phyloP scores from a whole-genome alignment of 202 grass and related monocot species.

The Zizania palustris region DNA sequence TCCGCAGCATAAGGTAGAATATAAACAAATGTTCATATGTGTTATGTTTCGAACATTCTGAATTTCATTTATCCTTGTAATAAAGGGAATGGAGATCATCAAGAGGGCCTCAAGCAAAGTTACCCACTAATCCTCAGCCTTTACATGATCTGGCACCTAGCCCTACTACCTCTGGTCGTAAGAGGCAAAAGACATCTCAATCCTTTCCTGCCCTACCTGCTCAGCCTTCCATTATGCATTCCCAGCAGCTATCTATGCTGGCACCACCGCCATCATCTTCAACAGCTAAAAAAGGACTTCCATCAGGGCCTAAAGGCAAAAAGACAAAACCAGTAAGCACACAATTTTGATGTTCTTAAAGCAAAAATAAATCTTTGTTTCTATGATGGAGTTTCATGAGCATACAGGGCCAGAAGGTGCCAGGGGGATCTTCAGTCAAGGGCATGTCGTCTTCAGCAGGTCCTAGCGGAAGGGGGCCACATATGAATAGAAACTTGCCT shows the following conservation, averaged over 20 bases:
- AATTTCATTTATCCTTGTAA: conserved; percentile 23
- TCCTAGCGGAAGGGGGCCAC: conserved; percentile 65
- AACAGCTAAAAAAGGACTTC: conserved; percentile 57
- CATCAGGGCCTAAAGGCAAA: conserved; percentile 71
- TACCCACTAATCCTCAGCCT: conserved; percentile 61
- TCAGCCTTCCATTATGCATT: conserved; percentile 58
- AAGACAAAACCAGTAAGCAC: conserved; percentile 72
- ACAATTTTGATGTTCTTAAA: conserved; percentile 29
- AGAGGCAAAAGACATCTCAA: conserved; percentile 95
- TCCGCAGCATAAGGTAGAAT: no score
- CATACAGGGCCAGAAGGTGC: conserved; percentile 69
- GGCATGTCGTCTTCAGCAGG: conserved; percentile 63
- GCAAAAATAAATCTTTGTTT: neutral
- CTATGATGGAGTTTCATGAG: conserved; percentile 29
- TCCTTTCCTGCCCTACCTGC: conserved; percentile 49
- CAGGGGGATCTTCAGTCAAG: conserved; percentile 53
- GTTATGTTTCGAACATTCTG: no score
- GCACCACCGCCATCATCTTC: conserved; percentile 77
- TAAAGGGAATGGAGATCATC: conserved; percentile 84
- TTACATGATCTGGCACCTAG: conserved; percentile 60
- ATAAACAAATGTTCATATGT: no score
- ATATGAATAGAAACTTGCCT: conserved; percentile 66
- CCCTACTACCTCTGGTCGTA: conserved; percentile 70
- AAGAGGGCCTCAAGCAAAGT: conserved; percentile 47
- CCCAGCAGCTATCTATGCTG: conserved; percentile 55